Base-by-base conservation (phyloP, 495 filamentous ascomycete species). In the Astrothelium macrocarpum region DNA sequence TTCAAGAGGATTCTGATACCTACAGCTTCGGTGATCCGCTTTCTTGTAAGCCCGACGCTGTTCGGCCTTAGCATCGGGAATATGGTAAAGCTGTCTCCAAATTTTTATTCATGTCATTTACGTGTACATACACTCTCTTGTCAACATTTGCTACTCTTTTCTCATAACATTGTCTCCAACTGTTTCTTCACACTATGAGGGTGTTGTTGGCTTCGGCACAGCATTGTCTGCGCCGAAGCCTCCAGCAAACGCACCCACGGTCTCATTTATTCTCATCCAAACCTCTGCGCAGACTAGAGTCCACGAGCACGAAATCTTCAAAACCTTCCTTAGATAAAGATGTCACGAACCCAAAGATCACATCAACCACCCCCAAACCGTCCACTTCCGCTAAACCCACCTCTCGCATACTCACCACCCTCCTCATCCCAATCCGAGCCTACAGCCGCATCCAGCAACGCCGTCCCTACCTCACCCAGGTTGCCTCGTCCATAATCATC, bases 381-480 rank as follows among this genome's bases (percentile, higher is more conserved):
- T 56, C 49, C 20, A 1, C 20, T 29, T 29, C 49, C 0, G 1
- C 25, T 10, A 28, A 9, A 26, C 49, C 29, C 23, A 9, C 9
- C 7, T 28, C 49, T 16, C n/a, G 49, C 23, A 29, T 56, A 5
- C 49, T 56, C 49, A 56, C 49, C 49, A 56, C 23, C 49, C 49
- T 56, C 16, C 49, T 56, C 25, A 16, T 29, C 32, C 75, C 82
- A 1, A 84, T 92, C 61, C 76, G 83, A 66, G 85, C 85, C 9
- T 97, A 94, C 69, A 85, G 81, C 14, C 80, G 87, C 31, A 80
- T 81, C 16, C 90, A 94, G 73, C 77, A 80, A 36, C 81, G 80
- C 56, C 73, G 87, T 63, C 92, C 92, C 7, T 90, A 88, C 71
- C 73, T 80, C 10, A 95, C 90, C 2, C 92, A 97, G 76, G 70